Evolutionary conservation across 1,284 basidiomycete species (phyloP), one percentile per base, ranked within the genome.

Genomic region (Microbotryomycetes sp.): DNA sequence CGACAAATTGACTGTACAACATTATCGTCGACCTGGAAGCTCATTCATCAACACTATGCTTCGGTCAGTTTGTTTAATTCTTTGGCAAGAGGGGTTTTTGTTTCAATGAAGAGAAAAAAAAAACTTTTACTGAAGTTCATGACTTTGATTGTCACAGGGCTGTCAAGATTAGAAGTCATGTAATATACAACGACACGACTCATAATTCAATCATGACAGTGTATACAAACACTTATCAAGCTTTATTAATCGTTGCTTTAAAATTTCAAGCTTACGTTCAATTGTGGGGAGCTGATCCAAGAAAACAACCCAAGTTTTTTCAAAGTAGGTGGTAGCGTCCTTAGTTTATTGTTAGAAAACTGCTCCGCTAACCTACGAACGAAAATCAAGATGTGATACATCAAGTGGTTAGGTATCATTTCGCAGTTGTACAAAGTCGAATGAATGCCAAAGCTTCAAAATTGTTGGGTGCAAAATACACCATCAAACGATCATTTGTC

Each of bases 201-300:
- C 80, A 96, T 66, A 97, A 94, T 74, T 77, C 82, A 2, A 69
- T 76, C 28, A 70, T 79, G 32, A 82, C 81, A 0, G 84, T 89
- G 3, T 83, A 88, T 74, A 74, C 83, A 42, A 98, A 97, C 74
- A 79, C 96, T 9, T 92, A 92, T 73, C 85, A 92, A 74, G 88
- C 86, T 71, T 88, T 93, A 71, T 76, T 89, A n/a, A 75, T 94
- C 26, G 82, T 85, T 1, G 89, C 89, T 0, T 86, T 93, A 80
- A 97, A 92, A 77, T 87, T 92, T 80, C 84, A 89, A 56, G 81
- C 84, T 55, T 97, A 96, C 74, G 79, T 94, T 42, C 79, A 80
- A 49, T 80, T 81, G 50, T 86, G 82, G 83, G 78, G 79, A n/a
- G 66, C 78, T 6, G 81, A 64, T 69, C 74, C 53, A 72, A 52